A percentile compares a stretch with the other conserved stretches of the same genome.
Conservation (phyloP, 352 stramenopile genomes). For the Pythium myriotylum region DNA sequence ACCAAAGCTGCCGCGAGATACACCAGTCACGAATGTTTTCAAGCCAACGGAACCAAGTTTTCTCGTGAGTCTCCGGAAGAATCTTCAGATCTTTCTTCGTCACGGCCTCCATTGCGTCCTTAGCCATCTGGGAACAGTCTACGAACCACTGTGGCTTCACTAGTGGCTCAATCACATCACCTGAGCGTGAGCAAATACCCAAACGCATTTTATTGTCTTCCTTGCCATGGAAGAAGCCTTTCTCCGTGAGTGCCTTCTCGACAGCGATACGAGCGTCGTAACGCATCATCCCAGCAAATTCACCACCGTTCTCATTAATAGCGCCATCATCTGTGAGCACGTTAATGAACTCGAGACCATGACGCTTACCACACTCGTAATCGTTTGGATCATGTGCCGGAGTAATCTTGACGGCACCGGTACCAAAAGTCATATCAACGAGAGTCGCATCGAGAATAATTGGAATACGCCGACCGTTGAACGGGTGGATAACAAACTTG, state of each 20-base stretch:
- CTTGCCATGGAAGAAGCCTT: conserved; percentile 96
- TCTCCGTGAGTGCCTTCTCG: conserved; percentile 92
- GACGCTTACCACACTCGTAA: conserved; percentile 97
- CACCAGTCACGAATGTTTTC: conserved; percentile 99
- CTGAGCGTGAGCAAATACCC: conserved; percentile 96
- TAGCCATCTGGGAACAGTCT: conserved; percentile 87
- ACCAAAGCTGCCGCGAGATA: conserved; percentile 99
- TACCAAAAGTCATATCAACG: conserved; percentile 99
- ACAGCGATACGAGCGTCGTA: conserved; percentile 89
- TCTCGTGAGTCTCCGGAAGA: conserved; percentile 89
- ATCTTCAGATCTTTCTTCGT: conserved; percentile 84
- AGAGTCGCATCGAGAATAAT: conserved; percentile 96
- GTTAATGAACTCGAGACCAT: conserved; percentile 98
- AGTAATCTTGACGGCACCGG: conserved; percentile 99
- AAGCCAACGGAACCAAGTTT: conserved; percentile 97
- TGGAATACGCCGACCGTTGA: conserved; percentile 96
- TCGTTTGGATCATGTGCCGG: conserved; percentile 99
- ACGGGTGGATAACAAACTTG: conserved; percentile 98
- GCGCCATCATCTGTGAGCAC: conserved; percentile 96
- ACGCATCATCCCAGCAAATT: conserved; percentile 87
- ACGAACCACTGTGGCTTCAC: conserved; percentile 99
- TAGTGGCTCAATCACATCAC: conserved; percentile 99
- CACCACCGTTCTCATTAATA: conserved; percentile 94
- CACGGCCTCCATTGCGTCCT: conserved; percentile 82
- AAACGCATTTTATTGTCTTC: conserved; percentile 98